Conservation (phyloP, 306 rosid genomes). For the Mimosa bimucronata region DNA sequence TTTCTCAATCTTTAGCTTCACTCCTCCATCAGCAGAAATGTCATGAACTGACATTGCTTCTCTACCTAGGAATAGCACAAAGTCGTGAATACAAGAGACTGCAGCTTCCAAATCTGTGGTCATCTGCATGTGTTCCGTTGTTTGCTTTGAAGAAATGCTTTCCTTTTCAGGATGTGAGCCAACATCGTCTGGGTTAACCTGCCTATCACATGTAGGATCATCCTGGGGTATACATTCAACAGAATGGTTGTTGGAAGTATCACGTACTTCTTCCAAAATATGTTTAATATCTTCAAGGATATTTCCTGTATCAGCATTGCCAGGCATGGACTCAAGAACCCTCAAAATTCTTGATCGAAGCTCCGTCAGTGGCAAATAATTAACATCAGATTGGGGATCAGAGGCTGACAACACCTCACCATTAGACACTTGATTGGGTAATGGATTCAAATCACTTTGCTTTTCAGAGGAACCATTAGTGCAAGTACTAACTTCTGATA, state of each 20-base stretch:
- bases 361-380: constrained; percentile 52
- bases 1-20: constrained; percentile 65
- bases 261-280: constrained; percentile 63
- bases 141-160: constrained; percentile 45
- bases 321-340: constrained; percentile 63
- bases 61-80: constrained; percentile 68
- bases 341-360: constrained; percentile 65
- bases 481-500: constrained; percentile 42
- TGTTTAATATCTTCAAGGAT: constrained; percentile 74
- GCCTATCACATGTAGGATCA: constrained; percentile 55
- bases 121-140: constrained; percentile 47
- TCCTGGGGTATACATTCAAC: constrained; percentile 50
- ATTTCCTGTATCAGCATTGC: constrained; percentile 69
- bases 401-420: constrained; percentile 35
- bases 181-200: constrained; percentile 59
- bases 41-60: constrained; percentile 74
- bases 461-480: constrained; percentile 53
- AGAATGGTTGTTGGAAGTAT: constrained; percentile 56
- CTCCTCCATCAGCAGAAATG: constrained; percentile 61
- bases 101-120: constrained; percentile 74
- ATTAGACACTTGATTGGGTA: constrained; percentile 46
- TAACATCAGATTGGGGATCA: constrained; percentile 38
- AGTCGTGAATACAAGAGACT: constrained; percentile 76
- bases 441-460: constrained; percentile 47
- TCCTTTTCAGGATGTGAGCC: constrained; percentile 58